Evolutionary conservation across 2,329 filamentous ascomycete species (phyloP).

Genomic region (Fusarium sp.): DNA sequence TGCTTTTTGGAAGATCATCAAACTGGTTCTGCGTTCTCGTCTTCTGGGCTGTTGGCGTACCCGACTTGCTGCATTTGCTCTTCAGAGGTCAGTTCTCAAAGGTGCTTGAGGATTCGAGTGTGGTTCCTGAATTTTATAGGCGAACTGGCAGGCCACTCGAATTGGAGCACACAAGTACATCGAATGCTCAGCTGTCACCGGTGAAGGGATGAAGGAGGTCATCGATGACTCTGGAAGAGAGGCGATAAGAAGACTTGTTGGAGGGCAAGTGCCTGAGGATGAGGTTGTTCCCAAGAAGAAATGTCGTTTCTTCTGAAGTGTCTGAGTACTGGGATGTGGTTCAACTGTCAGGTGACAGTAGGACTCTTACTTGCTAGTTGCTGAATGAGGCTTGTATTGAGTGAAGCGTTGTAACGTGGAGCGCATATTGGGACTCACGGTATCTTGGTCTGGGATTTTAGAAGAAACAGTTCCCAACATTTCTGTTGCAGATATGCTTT

Average conservation of each 20-base stretch:
- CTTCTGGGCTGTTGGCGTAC: constrained; percentile 26
- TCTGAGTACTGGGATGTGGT: not conserved
- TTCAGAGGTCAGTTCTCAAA: constrained; percentile 39
- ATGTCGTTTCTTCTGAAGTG: constrained; percentile 25
- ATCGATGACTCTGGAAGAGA: constrained; percentile 43
- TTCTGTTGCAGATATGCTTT: too few relatives aligned
- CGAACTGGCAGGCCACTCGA: constrained; percentile 44
- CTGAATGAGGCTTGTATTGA: not conserved
- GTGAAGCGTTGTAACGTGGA: not conserved
- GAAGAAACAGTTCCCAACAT: not conserved
- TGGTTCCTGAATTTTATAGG: constrained; percentile 33
- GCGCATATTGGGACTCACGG: not conserved
- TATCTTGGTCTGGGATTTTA: too few relatives aligned
- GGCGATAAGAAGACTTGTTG: constrained; percentile 35
- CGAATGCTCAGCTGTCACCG: constrained; percentile 51
- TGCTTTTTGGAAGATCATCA: constrained; percentile 39
- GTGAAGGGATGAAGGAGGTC: constrained; percentile 47
- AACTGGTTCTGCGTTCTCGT: not conserved
- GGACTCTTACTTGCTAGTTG: not conserved
- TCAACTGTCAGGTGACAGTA: not conserved
- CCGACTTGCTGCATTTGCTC: constrained; percentile 46
- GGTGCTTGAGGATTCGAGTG: too few relatives aligned
- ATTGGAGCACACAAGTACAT: constrained; percentile 45
- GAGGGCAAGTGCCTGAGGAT: not conserved
- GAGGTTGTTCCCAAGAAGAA: constrained; percentile 28